Evolutionary conservation across 1,139 yeast genomes (phyloP).

Genomic region (Groenewaldozyma auringiensis): DNA sequence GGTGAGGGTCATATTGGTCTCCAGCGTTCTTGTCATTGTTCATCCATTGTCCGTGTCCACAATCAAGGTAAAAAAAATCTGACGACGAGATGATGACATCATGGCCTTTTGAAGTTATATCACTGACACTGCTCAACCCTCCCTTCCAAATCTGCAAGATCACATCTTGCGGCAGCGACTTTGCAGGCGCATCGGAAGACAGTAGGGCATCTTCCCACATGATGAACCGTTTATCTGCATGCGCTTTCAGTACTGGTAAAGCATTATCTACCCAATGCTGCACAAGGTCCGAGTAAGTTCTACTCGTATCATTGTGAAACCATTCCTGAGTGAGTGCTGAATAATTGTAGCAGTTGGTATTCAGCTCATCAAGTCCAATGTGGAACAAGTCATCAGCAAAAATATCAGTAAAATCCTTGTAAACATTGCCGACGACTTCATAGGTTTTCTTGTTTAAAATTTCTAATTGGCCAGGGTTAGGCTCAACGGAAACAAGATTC

Average conservation of each 20-base stretch:
- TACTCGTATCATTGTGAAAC: constrained; percentile 21
- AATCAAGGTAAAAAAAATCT: constrained; percentile 37
- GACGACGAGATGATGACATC: constrained; percentile 37
- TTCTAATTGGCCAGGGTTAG: constrained; percentile 16
- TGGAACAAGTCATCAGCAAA: constrained; percentile 39
- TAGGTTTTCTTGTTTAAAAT: constrained; percentile 13
- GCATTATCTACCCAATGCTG: constrained; percentile 36
- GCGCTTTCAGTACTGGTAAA: constrained; percentile 30
- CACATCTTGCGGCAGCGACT: constrained; percentile 23
- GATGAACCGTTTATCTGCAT: constrained; percentile 24
- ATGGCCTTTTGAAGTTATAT: constrained; percentile 29
- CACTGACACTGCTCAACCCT: constrained; percentile 9
- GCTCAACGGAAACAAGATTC: constrained; percentile 10
- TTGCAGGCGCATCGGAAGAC: constrained; percentile 15
- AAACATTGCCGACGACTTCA: constrained; percentile 12
- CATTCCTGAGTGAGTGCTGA: constrained; percentile 4
- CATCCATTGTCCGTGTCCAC: constrained; percentile 38
- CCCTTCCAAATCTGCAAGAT: constrained; percentile 40
- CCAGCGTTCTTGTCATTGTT: constrained; percentile 33
- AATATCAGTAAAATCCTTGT: constrained; percentile 28
- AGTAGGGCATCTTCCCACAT: constrained; percentile 44
- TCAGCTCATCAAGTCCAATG: constrained; percentile 41
- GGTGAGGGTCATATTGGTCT: constrained; percentile 21
- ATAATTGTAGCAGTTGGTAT: constrained; percentile 32
- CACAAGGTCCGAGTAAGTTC: constrained; percentile 29